A percentile compares a stretch with the other conserved stretches of the same genome.
Evolutionary conservation across 768 basidiomycete genomes (phyloP).

Genomic region (Leccinum rimulosum): DNA sequence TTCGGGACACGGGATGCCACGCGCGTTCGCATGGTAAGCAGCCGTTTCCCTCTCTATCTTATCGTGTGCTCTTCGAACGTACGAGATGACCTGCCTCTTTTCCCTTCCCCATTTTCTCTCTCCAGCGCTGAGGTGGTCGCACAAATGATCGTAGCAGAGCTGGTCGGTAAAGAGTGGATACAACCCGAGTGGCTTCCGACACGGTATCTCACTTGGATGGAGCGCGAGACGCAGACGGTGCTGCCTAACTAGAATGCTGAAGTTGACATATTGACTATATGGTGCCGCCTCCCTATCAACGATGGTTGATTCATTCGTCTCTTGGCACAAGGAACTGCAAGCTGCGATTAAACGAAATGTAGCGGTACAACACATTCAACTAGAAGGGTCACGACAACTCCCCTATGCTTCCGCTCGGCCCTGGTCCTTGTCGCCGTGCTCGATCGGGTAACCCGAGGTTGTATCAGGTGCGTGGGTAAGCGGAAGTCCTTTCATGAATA

Average conservation of each 20-base stretch:
- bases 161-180: constrained; percentile 44
- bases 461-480: background rate
- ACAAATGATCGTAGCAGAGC: constrained; percentile 53
- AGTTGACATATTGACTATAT: background rate
- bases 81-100: background rate
- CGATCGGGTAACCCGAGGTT: constrained; percentile 7
- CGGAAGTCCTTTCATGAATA: constrained; percentile 17
- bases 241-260: background rate
- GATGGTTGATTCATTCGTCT: background rate
- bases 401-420: background rate
- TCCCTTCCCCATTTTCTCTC: background rate
- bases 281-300: background rate
- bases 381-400: too few species aligned
- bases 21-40: constrained; percentile 59
- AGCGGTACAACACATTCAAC: background rate
- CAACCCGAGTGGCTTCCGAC: constrained; percentile 63
- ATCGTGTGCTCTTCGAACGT: background rate
- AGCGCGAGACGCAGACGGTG: background rate
- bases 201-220: constrained; percentile 44
- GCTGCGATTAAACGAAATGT: background rate
- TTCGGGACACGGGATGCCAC: constrained; percentile 79
- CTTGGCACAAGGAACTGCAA: background rate
- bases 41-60: background rate
- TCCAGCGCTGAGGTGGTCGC: constrained; percentile 60
- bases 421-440: background rate